Conservation (phyloP, 345 rosid genomes). For the Eucalyptus urophylla region DNA sequence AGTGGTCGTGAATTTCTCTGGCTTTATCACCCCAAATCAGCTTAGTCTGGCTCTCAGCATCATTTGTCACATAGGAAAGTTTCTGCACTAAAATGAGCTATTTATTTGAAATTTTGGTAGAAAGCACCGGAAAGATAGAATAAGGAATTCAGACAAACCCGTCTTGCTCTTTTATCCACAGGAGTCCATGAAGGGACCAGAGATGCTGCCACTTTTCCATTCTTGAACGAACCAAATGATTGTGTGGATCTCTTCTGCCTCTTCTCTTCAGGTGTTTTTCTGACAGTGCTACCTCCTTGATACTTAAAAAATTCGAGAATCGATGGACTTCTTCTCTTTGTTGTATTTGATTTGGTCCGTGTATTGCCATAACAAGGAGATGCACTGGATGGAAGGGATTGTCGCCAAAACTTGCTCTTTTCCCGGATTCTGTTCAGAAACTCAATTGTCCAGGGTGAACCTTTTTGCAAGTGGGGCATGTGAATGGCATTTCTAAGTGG, state of each 20-base stretch:
- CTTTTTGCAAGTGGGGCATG: conserved; percentile 31
- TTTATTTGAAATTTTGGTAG: background rate
- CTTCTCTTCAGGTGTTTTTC: conserved; percentile 31
- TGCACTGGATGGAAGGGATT: conserved; percentile 35
- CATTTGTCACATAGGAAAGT: conserved; percentile 40
- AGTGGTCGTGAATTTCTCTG: background rate
- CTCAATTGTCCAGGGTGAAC: conserved; percentile 93
- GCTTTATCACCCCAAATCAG: conserved; percentile 62
- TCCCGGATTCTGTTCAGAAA: conserved; percentile 79
- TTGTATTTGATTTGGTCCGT: conserved; percentile 22
- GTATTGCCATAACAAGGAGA: conserved; percentile 17
- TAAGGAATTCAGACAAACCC: conserved; percentile 12
- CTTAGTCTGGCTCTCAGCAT: conserved; percentile 57
- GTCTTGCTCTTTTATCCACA: conserved; percentile 64
- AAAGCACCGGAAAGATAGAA: background rate
- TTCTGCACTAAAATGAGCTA: conserved; percentile 27
- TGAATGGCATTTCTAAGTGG: conserved; percentile 56
- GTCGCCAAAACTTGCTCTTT: conserved; percentile 58
- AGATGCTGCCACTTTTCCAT: conserved; percentile 19
- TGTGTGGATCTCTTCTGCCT: conserved; percentile 38
- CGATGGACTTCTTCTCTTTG: conserved; percentile 67
- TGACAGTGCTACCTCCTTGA: conserved; percentile 42
- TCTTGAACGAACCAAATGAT: conserved; percentile 20
- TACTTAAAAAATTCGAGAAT: conserved; percentile 73
- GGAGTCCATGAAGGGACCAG: conserved; percentile 41